These are phyloP conservation scores for Metahyphopichia silvanorum DNA, from an alignment of 805 yeast genomes.

Conservation along the genomic window DNA sequence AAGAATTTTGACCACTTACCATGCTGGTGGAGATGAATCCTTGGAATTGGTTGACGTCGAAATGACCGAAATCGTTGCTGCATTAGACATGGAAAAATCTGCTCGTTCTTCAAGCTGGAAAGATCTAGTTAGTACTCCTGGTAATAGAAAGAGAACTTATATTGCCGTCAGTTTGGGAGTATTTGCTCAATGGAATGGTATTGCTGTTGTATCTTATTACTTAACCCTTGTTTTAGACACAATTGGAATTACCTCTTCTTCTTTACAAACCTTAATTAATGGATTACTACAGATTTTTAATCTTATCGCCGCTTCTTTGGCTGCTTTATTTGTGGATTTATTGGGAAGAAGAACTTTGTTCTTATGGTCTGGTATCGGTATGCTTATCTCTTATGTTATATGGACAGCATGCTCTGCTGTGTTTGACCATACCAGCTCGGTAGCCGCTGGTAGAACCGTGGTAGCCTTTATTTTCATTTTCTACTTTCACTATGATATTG, in stretches of 20 bases:
- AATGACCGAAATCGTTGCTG: constrained; percentile 35
- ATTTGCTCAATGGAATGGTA: constrained; percentile 48
- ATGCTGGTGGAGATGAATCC: constrained; percentile 35
- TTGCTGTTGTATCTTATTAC: constrained; percentile 51
- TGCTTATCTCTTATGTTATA: constrained; percentile 10
- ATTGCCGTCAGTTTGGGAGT: constrained; percentile 29
- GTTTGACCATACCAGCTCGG: constrained; percentile 36
- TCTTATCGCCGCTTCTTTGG: constrained; percentile 25
- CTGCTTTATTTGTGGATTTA: constrained; percentile 12
- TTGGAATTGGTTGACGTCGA: constrained; percentile 33
- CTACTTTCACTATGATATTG: constrained; percentile 23
- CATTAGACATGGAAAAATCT: constrained; percentile 39
- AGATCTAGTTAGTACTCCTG: constrained; percentile 36
- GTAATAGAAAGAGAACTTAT: constrained; percentile 40
- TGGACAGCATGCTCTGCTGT: constrained; percentile 40
- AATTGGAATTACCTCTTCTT: constrained; percentile 50
- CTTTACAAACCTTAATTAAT: constrained; percentile 46
- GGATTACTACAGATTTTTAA: constrained; percentile 50
- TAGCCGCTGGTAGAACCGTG: constrained; percentile 44
- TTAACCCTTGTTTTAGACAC: constrained; percentile 47
- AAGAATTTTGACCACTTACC: constrained; percentile 33
- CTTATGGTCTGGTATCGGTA: constrained; percentile 7
- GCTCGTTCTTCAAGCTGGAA: constrained; percentile 28
- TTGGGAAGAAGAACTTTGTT: constrained; percentile 29
- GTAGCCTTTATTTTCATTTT: constrained; percentile 48